Conservation (phyloP, 148 eudicot species). For the Pharnaceum exiguum region DNA sequence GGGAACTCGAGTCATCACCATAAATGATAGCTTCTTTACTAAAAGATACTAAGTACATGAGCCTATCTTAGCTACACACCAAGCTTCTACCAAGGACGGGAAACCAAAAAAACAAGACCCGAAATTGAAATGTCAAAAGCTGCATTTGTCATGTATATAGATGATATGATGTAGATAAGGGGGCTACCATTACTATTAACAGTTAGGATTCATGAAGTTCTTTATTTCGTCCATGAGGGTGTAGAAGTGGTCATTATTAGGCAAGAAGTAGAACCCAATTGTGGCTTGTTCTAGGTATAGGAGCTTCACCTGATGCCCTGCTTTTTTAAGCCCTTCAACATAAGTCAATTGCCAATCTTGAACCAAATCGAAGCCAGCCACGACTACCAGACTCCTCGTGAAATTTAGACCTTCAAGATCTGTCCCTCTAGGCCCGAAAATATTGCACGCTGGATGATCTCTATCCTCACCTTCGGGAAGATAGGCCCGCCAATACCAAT, state of each 20-base stretch:
- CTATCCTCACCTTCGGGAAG: slow-evolving; percentile 72
- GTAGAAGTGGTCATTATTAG: slow-evolving; percentile 72
- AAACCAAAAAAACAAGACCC: slow-evolving; percentile 3
- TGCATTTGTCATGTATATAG: slow-evolving; percentile 19
- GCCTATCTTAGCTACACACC: slow-evolving; percentile 16
- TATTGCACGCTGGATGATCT: slow-evolving; percentile 87
- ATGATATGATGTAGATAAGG: background rate
- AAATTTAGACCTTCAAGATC: slow-evolving; percentile 30
- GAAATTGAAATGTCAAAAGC: slow-evolving; percentile 20
- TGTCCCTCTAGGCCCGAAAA: slow-evolving; percentile 59
- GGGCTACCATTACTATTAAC: slow-evolving; percentile 32
- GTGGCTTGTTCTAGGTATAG: slow-evolving; percentile 60
- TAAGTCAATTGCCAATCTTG: slow-evolving; percentile 86
- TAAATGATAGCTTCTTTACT: slow-evolving; percentile 3
- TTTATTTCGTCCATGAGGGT: slow-evolving; percentile 60
- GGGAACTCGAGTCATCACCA: slow-evolving; percentile 9
- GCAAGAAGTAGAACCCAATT: slow-evolving; percentile 85
- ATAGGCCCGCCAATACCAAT: slow-evolving; percentile 91
- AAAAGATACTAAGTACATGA: background rate
- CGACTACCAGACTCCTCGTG: slow-evolving; percentile 63
- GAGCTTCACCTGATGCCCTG: slow-evolving; percentile 49
- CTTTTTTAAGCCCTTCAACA: slow-evolving; percentile 50
- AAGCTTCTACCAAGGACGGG: background rate
- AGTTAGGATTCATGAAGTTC: slow-evolving; percentile 47
- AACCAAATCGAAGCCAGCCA: slow-evolving; percentile 67